Base-by-base conservation (phyloP, 163 green algal genomes). In the Prototheca cutis region DNA sequence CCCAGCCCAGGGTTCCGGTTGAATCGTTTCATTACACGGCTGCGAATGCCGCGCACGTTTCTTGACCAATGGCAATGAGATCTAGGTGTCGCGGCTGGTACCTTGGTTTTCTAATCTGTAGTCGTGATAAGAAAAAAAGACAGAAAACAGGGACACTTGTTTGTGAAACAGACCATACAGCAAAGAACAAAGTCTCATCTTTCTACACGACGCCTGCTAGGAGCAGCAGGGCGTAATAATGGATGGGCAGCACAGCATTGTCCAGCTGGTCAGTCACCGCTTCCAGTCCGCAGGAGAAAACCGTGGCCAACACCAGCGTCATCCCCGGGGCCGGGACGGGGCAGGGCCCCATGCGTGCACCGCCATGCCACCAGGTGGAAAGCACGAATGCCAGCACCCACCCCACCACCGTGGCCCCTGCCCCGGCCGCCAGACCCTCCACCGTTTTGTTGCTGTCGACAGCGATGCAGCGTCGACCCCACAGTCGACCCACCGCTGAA, bases 171-270 rank as follows among this genome's bases (percentile, higher is more conserved):
- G 10, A 45, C 8, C 10, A 8, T 21, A 45, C 8, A 45, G 8
- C 36, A 8, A 45, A 45, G 8, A 13, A 45, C 36, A 45, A 45
- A 45, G 13, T n/a, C 36, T 45, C 36, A 45, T 45, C 36, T 8
- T 13, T 45, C 36, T 13, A 45, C 36, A 17, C 25, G 18, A 52
- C 15, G 24, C 18, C 49, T 48, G 31, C 27, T 17, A 55, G 42
- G 60, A 55, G 65, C 21, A 84, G 62, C 61, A 82, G 61, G 2
- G 75, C 63, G 47, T 74, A 70, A 32, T 87, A 83, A 61, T 88
- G 87, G 18, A 89, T 61, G 2, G 85, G 84, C 23, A 90, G 61
- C 51, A 93, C 78, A 5, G 91, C 60, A 49, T 93, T 93, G 63
- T 93, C 85, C 61, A 93, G 72, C 77, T 93, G 85, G 6, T 58